These are phyloP conservation scores for Trichophyton rubrum DNA, from an alignment of 2,329 filamentous ascomycete species.

Conservation along the genomic window DNA sequence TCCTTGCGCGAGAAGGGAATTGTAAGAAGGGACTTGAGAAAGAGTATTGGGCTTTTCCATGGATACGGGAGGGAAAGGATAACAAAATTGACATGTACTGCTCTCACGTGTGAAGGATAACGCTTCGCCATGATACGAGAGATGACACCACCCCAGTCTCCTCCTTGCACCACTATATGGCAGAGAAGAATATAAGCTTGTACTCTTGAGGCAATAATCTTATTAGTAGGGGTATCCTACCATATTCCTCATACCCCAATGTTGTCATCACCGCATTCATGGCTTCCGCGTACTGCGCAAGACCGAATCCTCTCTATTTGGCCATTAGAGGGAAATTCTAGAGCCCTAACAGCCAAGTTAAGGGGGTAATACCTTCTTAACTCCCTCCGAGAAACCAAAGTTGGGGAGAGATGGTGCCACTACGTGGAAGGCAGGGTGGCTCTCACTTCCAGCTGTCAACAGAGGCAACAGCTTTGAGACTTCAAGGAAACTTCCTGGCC, in stretches of 20 bases:
- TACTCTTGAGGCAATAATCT: not conserved
- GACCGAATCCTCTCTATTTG: constrained; percentile 38
- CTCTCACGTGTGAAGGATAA: constrained; percentile 47
- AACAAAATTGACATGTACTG: constrained; percentile 51
- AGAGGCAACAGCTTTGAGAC: constrained; percentile 48
- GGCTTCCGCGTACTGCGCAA: constrained; percentile 51
- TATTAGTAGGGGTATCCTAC: constrained; percentile 14
- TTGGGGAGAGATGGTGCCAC: constrained; percentile 45
- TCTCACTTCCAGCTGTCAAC: constrained; percentile 26
- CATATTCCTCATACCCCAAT: constrained; percentile 53
- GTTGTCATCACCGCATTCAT: constrained; percentile 56
- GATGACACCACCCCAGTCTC: constrained; percentile 58
- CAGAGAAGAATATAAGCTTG: not conserved
- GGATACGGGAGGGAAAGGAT: constrained; percentile 37
- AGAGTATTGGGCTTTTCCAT: constrained; percentile 43
- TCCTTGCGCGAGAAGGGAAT: constrained; percentile 21
- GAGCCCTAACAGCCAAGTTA: not conserved
- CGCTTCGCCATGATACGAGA: constrained; percentile 48
- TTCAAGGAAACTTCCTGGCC: constrained; percentile 58
- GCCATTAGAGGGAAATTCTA: not conserved
- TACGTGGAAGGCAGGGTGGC: constrained; percentile 39
- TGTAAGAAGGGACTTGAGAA: constrained; percentile 23
- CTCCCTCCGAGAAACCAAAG: constrained; percentile 42
- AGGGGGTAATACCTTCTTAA: constrained; percentile 20
- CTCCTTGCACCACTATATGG: constrained; percentile 42